These are phyloP conservation scores for Flaveria ramosissima DNA, from an alignment of 129 eudicot genomes.

Conservation along the genomic window DNA sequence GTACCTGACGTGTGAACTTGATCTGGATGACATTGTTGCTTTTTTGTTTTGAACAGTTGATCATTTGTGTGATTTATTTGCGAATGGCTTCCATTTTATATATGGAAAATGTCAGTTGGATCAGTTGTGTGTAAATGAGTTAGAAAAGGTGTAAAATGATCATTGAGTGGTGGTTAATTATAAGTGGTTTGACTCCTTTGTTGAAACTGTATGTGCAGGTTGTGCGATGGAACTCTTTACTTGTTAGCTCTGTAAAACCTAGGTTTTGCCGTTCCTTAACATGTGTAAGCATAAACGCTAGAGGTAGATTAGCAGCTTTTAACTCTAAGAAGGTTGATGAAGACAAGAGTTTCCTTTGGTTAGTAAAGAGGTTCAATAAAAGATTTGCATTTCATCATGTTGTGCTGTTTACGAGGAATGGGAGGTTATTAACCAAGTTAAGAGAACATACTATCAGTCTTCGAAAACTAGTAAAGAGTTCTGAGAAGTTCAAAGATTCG, in stretches of 20 bases:
- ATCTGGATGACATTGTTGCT: too few species aligned
- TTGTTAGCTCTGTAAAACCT: conserved; percentile 33
- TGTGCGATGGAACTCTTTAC: conserved; percentile 39
- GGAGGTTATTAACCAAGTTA: conserved; percentile 33
- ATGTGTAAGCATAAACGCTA: conserved; percentile 33
- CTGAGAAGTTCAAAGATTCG: conserved; percentile 39
- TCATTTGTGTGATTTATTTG: too few species aligned
- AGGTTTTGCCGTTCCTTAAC: conserved; percentile 33
- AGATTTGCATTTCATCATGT: conserved; percentile 28
- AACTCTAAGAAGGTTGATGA: conserved; percentile 9
- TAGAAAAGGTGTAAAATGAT: conserved; percentile 1
- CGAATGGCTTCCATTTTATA: too few species aligned
- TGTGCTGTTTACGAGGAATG: conserved; percentile 36
- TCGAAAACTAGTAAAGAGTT: conserved; percentile 34
- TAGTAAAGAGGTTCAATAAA: conserved; percentile 33
- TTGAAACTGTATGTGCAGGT: conserved; percentile 42
- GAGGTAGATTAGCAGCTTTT: conserved; percentile 26
- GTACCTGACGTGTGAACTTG: too few species aligned
- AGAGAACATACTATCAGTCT: conserved; percentile 38
- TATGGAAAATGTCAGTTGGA: neutral
- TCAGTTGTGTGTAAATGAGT: conserved; percentile 13
- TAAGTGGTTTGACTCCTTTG: neutral
- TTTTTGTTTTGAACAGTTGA: too few species aligned
- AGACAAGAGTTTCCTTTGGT: conserved; percentile 23
- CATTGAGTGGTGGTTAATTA: conserved; percentile 11